These are phyloP conservation scores for Talaromyces stipitatus DNA, from an alignment of 495 filamentous ascomycete genomes.

Conservation along the genomic window DNA sequence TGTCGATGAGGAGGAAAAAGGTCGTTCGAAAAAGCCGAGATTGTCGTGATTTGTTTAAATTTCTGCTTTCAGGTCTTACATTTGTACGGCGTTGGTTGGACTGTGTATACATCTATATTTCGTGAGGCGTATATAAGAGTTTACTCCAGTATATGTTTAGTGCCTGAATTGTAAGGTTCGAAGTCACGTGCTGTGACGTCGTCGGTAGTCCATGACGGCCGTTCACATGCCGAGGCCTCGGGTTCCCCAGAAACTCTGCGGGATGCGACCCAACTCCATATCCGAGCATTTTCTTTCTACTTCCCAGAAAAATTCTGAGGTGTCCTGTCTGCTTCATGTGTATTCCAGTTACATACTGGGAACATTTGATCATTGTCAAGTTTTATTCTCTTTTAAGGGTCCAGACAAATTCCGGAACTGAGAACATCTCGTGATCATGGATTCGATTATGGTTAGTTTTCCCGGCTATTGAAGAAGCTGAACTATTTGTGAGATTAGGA, in stretches of 20 bases:
- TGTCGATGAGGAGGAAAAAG: conserved; percentile 35
- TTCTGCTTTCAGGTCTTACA: not conserved
- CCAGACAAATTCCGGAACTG: too few relatives aligned
- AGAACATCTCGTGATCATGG: conserved; percentile 2
- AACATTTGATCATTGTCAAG: too few relatives aligned
- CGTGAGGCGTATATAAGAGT: not conserved
- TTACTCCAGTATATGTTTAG: not conserved
- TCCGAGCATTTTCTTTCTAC: not conserved
- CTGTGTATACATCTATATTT: not conserved
- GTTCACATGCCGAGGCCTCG: conserved; percentile 7
- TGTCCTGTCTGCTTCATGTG: too few relatives aligned
- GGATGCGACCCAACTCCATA: not conserved
- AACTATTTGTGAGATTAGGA: too few relatives aligned
- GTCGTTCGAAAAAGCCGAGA: conserved; percentile 31
- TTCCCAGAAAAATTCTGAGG: too few relatives aligned
- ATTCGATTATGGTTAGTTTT: conserved; percentile 5
- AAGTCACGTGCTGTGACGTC: conserved; percentile 7
- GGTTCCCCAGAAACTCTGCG: not conserved
- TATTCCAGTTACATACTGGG: too few relatives aligned
- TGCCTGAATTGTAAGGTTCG: not conserved
- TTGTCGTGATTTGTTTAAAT: conserved; percentile 18
- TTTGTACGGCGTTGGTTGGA: conserved; percentile 1
- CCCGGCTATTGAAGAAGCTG: not conserved
- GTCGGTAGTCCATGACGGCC: not conserved
- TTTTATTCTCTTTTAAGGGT: too few relatives aligned